phyloP scores from a whole-genome alignment of 2,329 filamentous ascomycete genomes.

The Fusarium denticulatum region DNA sequence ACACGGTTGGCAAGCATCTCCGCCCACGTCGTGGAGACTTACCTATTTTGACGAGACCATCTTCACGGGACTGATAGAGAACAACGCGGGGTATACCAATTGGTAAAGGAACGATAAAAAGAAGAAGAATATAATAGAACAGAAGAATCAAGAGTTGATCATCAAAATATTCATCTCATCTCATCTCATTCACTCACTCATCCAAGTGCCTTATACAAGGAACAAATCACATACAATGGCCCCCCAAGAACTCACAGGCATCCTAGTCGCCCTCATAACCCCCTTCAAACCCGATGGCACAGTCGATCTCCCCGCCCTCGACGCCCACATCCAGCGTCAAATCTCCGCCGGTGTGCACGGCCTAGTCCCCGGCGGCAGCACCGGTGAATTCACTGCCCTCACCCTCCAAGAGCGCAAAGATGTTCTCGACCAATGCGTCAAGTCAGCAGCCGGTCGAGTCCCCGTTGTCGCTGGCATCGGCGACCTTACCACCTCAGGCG shows the following conservation, averaged over 20 bases:
- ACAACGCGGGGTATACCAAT: slow-evolving; percentile 26
- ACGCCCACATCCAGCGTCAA: slow-evolving; percentile 56
- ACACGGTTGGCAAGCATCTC: slow-evolving; percentile 6
- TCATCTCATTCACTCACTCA: background rate
- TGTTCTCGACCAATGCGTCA: slow-evolving; percentile 49
- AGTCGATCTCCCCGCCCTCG: slow-evolving; percentile 49
- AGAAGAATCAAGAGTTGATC: background rate
- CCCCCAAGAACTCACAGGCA: slow-evolving; percentile 48
- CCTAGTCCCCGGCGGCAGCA: slow-evolving; percentile 60
- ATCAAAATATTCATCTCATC: background rate
- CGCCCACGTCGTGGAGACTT: slow-evolving; percentile 37
- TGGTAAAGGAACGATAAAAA: background rate
- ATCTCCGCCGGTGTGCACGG: slow-evolving; percentile 58
- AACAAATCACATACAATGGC: slow-evolving; percentile 24
- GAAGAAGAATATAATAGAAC: slow-evolving; percentile 22
- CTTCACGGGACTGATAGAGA: background rate
- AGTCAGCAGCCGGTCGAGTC: slow-evolving; percentile 52
- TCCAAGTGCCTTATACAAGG: background rate
- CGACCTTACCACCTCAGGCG: slow-evolving; percentile 50
- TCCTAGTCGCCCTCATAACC: slow-evolving; percentile 60
- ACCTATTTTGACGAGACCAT: slow-evolving; percentile 25
- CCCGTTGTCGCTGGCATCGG: slow-evolving; percentile 57
- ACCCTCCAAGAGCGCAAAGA: slow-evolving; percentile 56
- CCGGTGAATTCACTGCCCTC: slow-evolving; percentile 59
- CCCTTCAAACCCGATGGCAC: slow-evolving; percentile 56